Evolutionary conservation across 1,284 basidiomycete species (phyloP).

Genomic region (Amylostereum areolatum): DNA sequence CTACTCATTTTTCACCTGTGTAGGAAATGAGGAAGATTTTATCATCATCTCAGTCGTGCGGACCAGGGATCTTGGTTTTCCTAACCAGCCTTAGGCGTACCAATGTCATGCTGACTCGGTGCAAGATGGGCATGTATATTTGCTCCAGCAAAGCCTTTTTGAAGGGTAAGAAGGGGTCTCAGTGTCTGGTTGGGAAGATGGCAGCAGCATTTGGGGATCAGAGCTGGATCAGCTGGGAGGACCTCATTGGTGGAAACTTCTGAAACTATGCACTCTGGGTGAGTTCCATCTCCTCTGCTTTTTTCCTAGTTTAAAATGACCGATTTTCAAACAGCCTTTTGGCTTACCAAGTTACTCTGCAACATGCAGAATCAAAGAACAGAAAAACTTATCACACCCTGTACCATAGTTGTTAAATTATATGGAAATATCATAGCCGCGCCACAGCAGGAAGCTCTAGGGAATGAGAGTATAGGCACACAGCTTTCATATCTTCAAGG

Average conservation of each 20-base stretch:
- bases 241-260: slow-evolving; percentile 33
- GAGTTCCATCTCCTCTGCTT: no score
- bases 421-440: slow-evolving; percentile 8
- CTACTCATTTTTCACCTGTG: slow-evolving; percentile 8
- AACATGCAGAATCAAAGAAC: no score
- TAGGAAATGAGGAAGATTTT: slow-evolving; percentile 39
- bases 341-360: no score
- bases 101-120: slow-evolving; percentile 67
- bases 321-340: no score
- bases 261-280: slow-evolving; percentile 1
- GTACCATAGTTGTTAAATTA: no score
- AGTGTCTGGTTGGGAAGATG: slow-evolving; percentile 43
- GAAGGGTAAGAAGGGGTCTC: slow-evolving; percentile 29
- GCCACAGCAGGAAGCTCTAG: slow-evolving; percentile 4
- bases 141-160: slow-evolving; percentile 53
- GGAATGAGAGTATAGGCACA: slow-evolving; percentile 29
- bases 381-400: no score
- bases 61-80: slow-evolving; percentile 39
- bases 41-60: slow-evolving; percentile 61
- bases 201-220: slow-evolving; percentile 28
- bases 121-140: slow-evolving; percentile 65
- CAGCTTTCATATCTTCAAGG: slow-evolving; percentile 64
- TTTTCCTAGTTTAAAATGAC: no score
- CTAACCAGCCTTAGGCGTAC: slow-evolving; percentile 41
- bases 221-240: slow-evolving; percentile 35